Percentiles rank a stretch among this genome's conserved stretches.
phyloP scores from a whole-genome alignment of 371 early-diverging fungal genomes.

The Apophysomyces trapeziformis region DNA sequence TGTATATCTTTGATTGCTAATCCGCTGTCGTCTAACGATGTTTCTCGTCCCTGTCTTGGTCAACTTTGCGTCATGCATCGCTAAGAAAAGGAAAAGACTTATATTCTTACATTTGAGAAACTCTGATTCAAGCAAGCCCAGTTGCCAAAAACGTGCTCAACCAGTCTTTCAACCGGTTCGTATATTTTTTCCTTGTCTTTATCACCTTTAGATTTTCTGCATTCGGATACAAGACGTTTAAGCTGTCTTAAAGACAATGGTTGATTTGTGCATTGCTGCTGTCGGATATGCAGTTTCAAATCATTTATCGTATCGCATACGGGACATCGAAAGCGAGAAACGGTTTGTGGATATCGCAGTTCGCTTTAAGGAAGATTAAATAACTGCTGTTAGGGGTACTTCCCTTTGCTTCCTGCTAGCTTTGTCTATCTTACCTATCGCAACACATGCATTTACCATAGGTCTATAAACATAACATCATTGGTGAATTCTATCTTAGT shows the following conservation, averaged over 20 bases:
- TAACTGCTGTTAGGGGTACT: not conserved
- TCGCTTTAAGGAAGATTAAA: constrained; percentile 45
- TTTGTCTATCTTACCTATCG: constrained; percentile 47
- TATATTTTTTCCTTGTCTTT: constrained; percentile 43
- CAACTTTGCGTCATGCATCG: constrained; percentile 3
- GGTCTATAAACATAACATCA: constrained; percentile 4
- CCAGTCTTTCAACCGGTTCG: constrained; percentile 57
- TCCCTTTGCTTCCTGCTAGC: not conserved
- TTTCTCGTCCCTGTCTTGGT: constrained; percentile 48
- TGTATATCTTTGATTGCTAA: constrained; percentile 70
- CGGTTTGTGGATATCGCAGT: constrained; percentile 69
- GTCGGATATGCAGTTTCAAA: constrained; percentile 51
- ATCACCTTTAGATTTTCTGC: constrained; percentile 31
- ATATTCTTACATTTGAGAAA: constrained; percentile 65
- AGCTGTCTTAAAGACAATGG: constrained; percentile 60
- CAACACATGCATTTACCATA: constrained; percentile 62
- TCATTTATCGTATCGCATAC: constrained; percentile 92
- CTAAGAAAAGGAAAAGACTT: not conserved
- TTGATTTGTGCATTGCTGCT: constrained; percentile 21
- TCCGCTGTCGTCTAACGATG: constrained; percentile 67
- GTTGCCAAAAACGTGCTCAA: constrained; percentile 66
- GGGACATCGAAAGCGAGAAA: constrained; percentile 84
- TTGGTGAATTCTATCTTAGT: not conserved
- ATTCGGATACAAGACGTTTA: constrained; percentile 43
- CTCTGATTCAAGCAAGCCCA: constrained; percentile 77